Conservation (phyloP, 768 basidiomycete species). For the Pleurotus djamor region DNA sequence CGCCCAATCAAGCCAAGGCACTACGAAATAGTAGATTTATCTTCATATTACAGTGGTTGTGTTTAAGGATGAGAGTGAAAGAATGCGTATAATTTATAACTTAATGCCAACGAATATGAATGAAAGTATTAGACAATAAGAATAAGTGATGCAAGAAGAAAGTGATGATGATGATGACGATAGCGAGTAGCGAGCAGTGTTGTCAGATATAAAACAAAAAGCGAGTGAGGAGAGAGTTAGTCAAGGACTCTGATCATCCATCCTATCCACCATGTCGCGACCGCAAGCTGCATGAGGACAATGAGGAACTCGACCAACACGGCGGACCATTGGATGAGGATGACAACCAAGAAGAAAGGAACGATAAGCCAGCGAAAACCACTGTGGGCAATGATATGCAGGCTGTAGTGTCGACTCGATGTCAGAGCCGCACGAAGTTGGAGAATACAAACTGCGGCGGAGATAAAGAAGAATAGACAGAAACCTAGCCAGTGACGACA, state of each 20-base stretch:
- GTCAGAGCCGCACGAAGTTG: slow-evolving; percentile 59
- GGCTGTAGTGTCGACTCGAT: slow-evolving; percentile 49
- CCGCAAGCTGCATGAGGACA: slow-evolving; percentile 54
- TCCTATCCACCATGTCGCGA: slow-evolving; percentile 73
- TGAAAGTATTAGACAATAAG: slow-evolving; percentile 4
- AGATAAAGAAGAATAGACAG: slow-evolving; percentile 44
- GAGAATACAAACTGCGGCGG: slow-evolving; percentile 47
- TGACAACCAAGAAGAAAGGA: slow-evolving; percentile 62
- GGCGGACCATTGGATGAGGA: slow-evolving; percentile 67
- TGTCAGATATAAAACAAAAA: background rate
- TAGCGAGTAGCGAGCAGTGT: slow-evolving; percentile 5
- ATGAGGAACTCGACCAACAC: slow-evolving; percentile 58
- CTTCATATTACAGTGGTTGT: too few relatives aligned
- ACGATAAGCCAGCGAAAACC: slow-evolving; percentile 62
- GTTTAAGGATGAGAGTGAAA: background rate
- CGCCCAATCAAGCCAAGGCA: background rate
- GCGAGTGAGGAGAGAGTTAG: background rate
- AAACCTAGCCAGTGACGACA: slow-evolving; percentile 68
- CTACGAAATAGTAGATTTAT: background rate
- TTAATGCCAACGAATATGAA: background rate
- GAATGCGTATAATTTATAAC: slow-evolving; percentile 2
- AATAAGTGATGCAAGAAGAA: background rate
- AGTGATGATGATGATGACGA: background rate
- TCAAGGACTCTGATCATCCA: slow-evolving; percentile 57
- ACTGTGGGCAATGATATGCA: slow-evolving; percentile 57